Evolutionary conservation across 1,284 basidiomycete species (phyloP), one percentile per base, ranked within the genome.

Genomic region (Pseudozyma sp.): DNA sequence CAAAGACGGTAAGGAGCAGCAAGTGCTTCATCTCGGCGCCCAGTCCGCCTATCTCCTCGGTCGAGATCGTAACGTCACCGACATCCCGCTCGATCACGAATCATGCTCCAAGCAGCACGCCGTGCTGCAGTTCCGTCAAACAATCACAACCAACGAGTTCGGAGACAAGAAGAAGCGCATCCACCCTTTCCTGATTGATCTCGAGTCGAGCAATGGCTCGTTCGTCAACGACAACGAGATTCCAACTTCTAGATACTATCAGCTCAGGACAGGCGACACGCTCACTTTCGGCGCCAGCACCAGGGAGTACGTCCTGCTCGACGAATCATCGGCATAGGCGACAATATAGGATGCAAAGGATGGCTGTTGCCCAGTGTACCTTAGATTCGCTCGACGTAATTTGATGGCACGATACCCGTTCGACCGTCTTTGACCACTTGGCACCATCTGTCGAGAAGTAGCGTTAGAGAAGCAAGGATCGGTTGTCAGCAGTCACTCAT

Each of bases 91-190:
- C 42, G 94, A 96, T 66, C 96, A 99, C 84, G 94, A 95, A 0
- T 98, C 95, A 5, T 94, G 93, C 77, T 99, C 96, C 0, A 99
- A 99, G 84, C 97, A 99, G 84, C 97, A 99, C 82, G 95, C 96
- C 24, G 97, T 91, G 5, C 91, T 99, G 40, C 97, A 99, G 86
- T 94, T 92, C 86, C 92, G 96, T 24, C 91, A 92, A 80, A 88
- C 96, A 3, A 89, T 89, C 70, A 90, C 92, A 78, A 92, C 91
- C 80, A 92, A 96, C 84, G 94, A 98, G 83, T 93, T 90, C 78
- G 96, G 96, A 3, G 89, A 89, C 57, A 87, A 88, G 8, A 94
- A 92, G 81, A 87, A 68, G 44, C 58, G 49, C 24, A 67, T 80
- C 16, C 63, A 72, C 66, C 75, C 77, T 31, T 74, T 40, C 74